Evolutionary conservation across 2,329 filamentous ascomycete genomes (phyloP).

Genomic region (Sclerotiophoma versabilis): DNA sequence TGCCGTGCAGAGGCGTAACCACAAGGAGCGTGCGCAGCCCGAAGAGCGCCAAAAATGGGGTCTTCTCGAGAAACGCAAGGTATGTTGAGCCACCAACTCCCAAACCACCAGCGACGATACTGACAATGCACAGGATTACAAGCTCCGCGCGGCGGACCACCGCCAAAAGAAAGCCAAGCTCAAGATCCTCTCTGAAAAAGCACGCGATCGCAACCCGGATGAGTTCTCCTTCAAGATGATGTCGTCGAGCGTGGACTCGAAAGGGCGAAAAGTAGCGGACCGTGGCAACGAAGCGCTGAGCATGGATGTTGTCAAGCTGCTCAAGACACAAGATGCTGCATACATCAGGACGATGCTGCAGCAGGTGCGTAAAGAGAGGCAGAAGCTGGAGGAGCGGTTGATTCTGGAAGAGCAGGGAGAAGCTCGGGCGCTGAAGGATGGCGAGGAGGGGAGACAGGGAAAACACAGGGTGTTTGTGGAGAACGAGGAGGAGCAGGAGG

Average conservation of each 20-base stretch:
- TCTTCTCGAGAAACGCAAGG: slow-evolving; percentile 92
- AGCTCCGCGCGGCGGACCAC: slow-evolving; percentile 69
- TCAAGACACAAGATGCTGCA: slow-evolving; percentile 71
- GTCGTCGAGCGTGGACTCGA: slow-evolving; percentile 57
- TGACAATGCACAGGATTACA: slow-evolving; percentile 62
- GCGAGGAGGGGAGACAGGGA: slow-evolving; percentile 29
- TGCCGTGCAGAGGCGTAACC: slow-evolving; percentile 74
- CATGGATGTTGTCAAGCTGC: slow-evolving; percentile 66
- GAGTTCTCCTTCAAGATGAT: slow-evolving; percentile 72
- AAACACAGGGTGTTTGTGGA: slow-evolving; percentile 52
- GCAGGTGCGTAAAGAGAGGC: slow-evolving; percentile 61
- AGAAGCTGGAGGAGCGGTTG: slow-evolving; percentile 54
- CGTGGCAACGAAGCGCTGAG: slow-evolving; percentile 57
- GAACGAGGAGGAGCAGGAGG: slow-evolving; percentile 49
- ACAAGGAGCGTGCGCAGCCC: slow-evolving; percentile 89
- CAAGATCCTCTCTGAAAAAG: slow-evolving; percentile 65
- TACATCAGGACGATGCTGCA: slow-evolving; percentile 67
- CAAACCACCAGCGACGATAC: neutral
- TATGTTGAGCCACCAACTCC: neutral
- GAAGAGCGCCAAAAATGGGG: slow-evolving; percentile 84
- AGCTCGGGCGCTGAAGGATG: slow-evolving; percentile 50
- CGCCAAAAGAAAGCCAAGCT: slow-evolving; percentile 67
- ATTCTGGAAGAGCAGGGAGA: slow-evolving; percentile 48
- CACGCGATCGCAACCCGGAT: slow-evolving; percentile 68
- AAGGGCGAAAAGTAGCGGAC: slow-evolving; percentile 51